Conservation (phyloP, 2,329 filamentous ascomycete species). For the Scytalidium sp. region DNA sequence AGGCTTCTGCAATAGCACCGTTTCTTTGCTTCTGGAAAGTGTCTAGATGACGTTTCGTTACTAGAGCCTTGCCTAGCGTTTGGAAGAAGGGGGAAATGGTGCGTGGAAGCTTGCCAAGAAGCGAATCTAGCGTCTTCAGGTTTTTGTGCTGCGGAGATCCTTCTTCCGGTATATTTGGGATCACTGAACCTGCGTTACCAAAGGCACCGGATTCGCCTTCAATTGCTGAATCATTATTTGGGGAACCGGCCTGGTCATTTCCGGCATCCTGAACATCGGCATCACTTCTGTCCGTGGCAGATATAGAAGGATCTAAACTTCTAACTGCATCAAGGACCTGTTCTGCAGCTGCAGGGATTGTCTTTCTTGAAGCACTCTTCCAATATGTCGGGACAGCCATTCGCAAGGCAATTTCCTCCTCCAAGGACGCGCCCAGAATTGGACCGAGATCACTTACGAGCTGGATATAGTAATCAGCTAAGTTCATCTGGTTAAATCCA, state of each 20-base stretch:
- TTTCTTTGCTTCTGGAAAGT: constrained; percentile 51
- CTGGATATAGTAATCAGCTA: constrained; percentile 78
- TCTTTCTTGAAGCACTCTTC: constrained; percentile 30
- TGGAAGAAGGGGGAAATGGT: constrained; percentile 85
- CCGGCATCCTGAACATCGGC: background rate
- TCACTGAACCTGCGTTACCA: background rate
- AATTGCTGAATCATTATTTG: background rate
- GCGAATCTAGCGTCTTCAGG: constrained; percentile 69
- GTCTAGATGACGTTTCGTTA: constrained; percentile 73
- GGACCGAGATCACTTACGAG: constrained; percentile 74
- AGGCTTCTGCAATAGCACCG: constrained; percentile 55
- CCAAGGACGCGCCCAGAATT: constrained; percentile 75
- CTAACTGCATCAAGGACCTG: background rate
- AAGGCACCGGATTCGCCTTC: background rate
- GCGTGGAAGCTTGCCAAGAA: constrained; percentile 75
- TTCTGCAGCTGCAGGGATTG: constrained; percentile 5
- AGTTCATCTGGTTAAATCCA: constrained; percentile 73
- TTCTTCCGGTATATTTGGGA: background rate
- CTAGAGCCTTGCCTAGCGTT: constrained; percentile 75
- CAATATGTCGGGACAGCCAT: constrained; percentile 70
- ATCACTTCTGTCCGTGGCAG: background rate
- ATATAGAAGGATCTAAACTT: background rate
- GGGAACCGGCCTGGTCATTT: background rate
- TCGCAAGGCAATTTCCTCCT: constrained; percentile 77
- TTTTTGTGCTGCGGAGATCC: constrained; percentile 59